Base-by-base conservation (phyloP, 139 green algal genomes). In the Pleodorina starrii region DNA sequence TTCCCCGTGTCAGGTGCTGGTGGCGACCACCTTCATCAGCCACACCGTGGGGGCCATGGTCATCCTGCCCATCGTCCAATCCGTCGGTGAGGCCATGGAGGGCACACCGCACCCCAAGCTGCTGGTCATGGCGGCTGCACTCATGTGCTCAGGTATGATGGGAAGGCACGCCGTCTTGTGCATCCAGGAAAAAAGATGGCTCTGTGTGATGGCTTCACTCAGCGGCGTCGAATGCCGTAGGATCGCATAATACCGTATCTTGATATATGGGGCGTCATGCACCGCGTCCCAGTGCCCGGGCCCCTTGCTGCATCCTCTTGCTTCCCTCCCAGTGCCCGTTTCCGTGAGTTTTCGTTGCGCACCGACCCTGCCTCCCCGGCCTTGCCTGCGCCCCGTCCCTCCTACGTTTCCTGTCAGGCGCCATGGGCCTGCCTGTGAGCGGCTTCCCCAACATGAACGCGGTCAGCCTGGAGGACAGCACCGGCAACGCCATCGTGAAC, bases 401-500 rank as follows among this genome's bases (percentile, higher is more conserved):
- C 17, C 14, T 60, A 60, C 51, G 14, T 60, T 32, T 57, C 36
- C 38, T 36, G 1, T 25, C 88, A 92, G 94, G 95, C 23, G 95
- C 94, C 10, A 97, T 97, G 95, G 95, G 94, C 40, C 75, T 97
- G 68, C 94, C 95, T 7, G 94, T 96, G 25, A 94, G 88, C 59
- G 95, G 95, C 38, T 97, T 97, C 77, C 95, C 95, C 35, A 97
- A 97, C 90, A 97, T 97, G 94, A 95, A 94, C 46, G 95, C 95
- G 0, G 91, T 95, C 27, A 83, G 93, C 29, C 84, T 96, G 38
- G 94, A 97, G 66, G 94, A 96, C 72, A 36, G 72, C 14, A 94
- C 90, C 2, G 95, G 95, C 2, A 86, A 78, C 5, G 90, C 90
- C 57, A 96, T 95, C 60, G 91, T 96, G 0, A 81, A 73, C 73